Conservation (phyloP, 441 rosid genomes). For the Dalechampia spathulata region DNA sequence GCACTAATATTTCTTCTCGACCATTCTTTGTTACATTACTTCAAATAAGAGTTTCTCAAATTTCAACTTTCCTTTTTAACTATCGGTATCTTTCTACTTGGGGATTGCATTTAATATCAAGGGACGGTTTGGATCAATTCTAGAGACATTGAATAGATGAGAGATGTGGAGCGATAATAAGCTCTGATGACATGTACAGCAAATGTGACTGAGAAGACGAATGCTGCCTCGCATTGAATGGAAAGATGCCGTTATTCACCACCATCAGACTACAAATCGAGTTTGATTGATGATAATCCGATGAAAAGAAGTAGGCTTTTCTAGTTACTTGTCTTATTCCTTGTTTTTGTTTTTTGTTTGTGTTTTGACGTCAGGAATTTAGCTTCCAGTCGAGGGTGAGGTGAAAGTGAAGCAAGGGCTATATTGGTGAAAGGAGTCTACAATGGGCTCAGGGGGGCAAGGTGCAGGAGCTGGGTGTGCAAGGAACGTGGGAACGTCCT, state of each 20-base stretch:
- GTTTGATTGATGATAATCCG: too few relatives aligned
- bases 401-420: constrained; percentile 4
- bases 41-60: too few relatives aligned
- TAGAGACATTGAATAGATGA: not conserved
- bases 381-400: constrained; percentile 16
- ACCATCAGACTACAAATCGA: too few relatives aligned
- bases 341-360: not conserved
- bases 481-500: constrained; percentile 67
- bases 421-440: constrained; percentile 22
- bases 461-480: constrained; percentile 63
- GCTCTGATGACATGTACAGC: not conserved
- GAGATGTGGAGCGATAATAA: not conserved
- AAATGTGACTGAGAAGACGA: not conserved
- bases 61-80: too few relatives aligned
- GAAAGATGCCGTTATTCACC: too few relatives aligned
- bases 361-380: not conserved
- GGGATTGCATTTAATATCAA: too few relatives aligned
- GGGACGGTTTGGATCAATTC: too few relatives aligned
- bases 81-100: too few relatives aligned
- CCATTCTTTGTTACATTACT: too few relatives aligned
- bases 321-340: constrained; percentile 1
- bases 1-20: too few relatives aligned
- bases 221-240: too few relatives aligned
- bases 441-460: constrained; percentile 32
- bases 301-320: too few relatives aligned